Percentiles rank a stretch among this genome's conserved stretches.
Conservation (phyloP, 140 eudicot species). For the Anethum foeniculum region DNA sequence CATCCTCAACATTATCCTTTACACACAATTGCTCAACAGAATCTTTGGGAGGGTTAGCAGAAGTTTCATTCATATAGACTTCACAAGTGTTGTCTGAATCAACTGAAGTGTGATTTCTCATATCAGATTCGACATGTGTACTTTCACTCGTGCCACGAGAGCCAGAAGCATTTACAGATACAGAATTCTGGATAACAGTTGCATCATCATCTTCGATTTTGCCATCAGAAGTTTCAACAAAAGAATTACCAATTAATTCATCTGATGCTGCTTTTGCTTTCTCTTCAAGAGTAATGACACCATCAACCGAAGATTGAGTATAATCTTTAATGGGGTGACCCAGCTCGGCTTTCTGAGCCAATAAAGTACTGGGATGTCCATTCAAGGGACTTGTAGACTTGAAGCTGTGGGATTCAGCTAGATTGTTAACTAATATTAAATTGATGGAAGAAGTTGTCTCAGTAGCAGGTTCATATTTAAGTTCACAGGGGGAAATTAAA, state of each 20-base stretch:
- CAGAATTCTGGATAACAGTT: neutral
- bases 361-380: conserved; percentile 4
- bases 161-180: neutral
- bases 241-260: neutral
- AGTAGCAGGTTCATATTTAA: conserved; percentile 10
- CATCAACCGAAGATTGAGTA: conserved; percentile 17
- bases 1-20: neutral
- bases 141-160: neutral
- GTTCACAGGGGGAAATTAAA: conserved; percentile 9
- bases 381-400: conserved; percentile 11
- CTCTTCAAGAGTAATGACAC: conserved; percentile 2
- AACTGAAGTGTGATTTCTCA: neutral
- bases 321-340: conserved; percentile 18
- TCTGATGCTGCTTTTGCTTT: neutral
- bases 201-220: conserved; percentile 3
- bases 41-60: neutral
- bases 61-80: neutral
- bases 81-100: neutral
- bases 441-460: conserved; percentile 17
- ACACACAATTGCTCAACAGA: neutral
- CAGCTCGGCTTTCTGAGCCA: conserved; percentile 4
- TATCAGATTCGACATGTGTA: neutral
- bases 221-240: neutral
- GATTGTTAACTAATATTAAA: neutral
- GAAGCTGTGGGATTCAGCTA: conserved; percentile 7